Evolutionary conservation across 2,329 filamentous ascomycete genomes (phyloP), one percentile per base, ranked within the genome.

Genomic region (Xylaria sp.): DNA sequence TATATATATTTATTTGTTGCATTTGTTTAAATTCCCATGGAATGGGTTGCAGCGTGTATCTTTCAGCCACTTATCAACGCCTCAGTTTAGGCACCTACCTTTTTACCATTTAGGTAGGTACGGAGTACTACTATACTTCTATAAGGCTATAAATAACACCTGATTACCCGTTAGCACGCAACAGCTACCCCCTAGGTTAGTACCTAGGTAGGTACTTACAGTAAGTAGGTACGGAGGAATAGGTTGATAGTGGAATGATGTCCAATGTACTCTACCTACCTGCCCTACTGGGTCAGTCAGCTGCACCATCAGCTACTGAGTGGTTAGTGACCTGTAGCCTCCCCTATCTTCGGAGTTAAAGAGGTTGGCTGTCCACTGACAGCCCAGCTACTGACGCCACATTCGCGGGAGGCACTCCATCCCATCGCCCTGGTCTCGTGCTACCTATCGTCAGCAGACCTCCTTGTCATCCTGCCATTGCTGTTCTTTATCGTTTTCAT

Each of bases 341-440:
- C 32, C 32, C 42, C 42, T 47, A 47, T 23, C 44, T 44, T 44
- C 44, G 18, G 44, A 47, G n/a, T 23, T 47, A 47, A 47, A 21
- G 29, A 16, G 51, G 18, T 35, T 35, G 16, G 16, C 29, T 54
- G 29, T 55, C 29, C 10, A 21, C 18, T 55, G 4, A 55, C 51
- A 37, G n/a, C 27, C 29, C 25, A 53, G 50, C 13, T n/a, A 35
- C 29, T 35, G 18, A 25, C 48, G 25, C 48, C 48, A 51, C 44
- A 44, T 21, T 48, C n/a, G n/a, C n/a, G n/a, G n/a, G n/a, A n/a
- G n/a, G n/a, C n/a, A n/a, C n/a, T n/a, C n/a, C n/a, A n/a, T n/a
- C n/a, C n/a, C n/a, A n/a, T 42, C 64, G 13, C 58, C 59, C 37
- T 59, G 44, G 40, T 50, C 48, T 29, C 65, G 55, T 40, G 35